Evolutionary conservation across 139 green algal species (phyloP).

Genomic region (Chlorella sp.): DNA sequence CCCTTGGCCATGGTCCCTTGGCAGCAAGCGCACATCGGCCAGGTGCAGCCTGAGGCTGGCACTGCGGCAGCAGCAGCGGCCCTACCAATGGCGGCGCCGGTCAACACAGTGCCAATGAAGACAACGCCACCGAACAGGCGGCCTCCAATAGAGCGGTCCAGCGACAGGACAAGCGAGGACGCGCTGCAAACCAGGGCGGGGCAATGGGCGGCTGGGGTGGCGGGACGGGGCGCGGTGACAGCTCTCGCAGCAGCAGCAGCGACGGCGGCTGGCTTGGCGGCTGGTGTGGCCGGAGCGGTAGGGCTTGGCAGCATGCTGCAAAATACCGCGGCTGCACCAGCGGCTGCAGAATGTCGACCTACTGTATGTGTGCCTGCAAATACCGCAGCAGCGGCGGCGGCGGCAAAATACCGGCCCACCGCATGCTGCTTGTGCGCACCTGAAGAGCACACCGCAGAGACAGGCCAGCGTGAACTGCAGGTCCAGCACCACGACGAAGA

Average conservation of each 20-base stretch:
- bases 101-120: constrained; percentile 35
- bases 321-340: no score
- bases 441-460: constrained; percentile 14
- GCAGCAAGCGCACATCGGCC: background rate
- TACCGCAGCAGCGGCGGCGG: background rate
- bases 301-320: no score
- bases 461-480: constrained; percentile 26
- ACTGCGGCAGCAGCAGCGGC: background rate
- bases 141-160: constrained; percentile 34
- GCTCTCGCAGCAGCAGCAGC: background rate
- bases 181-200: background rate
- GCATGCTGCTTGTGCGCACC: background rate
- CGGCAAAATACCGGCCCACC: background rate
- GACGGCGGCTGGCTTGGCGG: no score
- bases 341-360: background rate
- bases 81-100: background rate
- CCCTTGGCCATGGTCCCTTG: background rate
- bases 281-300: no score
- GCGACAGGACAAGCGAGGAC: constrained; percentile 21
- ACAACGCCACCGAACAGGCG: constrained; percentile 15
- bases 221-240: background rate
- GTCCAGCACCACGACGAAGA: background rate
- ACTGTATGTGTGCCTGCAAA: background rate
- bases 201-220: background rate
- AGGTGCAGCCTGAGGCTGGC: no score